These are phyloP conservation scores for Umbellularia californica DNA, from an alignment of 164 flowering plant species.

Conservation along the genomic window DNA sequence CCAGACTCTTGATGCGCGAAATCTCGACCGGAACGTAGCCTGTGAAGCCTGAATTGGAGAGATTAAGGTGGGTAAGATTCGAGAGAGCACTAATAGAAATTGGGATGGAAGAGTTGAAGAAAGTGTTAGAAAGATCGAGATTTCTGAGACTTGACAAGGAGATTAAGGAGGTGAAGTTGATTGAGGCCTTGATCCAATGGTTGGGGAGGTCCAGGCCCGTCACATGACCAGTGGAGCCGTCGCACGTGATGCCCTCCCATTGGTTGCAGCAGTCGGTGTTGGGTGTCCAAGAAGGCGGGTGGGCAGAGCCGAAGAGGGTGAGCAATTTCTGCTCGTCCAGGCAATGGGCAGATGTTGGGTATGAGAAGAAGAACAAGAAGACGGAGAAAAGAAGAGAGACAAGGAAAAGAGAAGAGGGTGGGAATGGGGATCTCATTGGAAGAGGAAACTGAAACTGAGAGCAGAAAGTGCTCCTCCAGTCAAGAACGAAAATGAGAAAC, in stretches of 20 bases:
- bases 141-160: conserved; percentile 15
- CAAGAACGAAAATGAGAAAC: conserved; percentile 1
- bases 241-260: conserved; percentile 40
- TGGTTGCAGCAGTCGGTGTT: conserved; percentile 23
- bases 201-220: conserved; percentile 25
- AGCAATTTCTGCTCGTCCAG: conserved; percentile 24
- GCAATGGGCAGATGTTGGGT: conserved; percentile 16
- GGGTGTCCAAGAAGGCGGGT: conserved; percentile 29
- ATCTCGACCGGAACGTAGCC: conserved; percentile 42
- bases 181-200: conserved; percentile 12
- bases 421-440: conserved; percentile 2
- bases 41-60: conserved; percentile 40
- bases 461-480: conserved; percentile 13
- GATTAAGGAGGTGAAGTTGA: neutral
- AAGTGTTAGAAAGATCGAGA: conserved; percentile 37
- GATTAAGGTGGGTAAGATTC: conserved; percentile 34
- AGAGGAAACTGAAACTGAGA: too few relatives aligned
- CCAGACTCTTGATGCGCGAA: conserved; percentile 22
- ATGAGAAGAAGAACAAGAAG: neutral
- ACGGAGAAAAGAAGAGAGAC: conserved; percentile 3
- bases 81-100: conserved; percentile 24
- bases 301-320: conserved; percentile 11
- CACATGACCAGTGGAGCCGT: conserved; percentile 23
- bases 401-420: conserved; percentile 2
- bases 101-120: conserved; percentile 32